phyloP scores from a whole-genome alignment of 306 rosid species.

The Cucurbita pepo region DNA sequence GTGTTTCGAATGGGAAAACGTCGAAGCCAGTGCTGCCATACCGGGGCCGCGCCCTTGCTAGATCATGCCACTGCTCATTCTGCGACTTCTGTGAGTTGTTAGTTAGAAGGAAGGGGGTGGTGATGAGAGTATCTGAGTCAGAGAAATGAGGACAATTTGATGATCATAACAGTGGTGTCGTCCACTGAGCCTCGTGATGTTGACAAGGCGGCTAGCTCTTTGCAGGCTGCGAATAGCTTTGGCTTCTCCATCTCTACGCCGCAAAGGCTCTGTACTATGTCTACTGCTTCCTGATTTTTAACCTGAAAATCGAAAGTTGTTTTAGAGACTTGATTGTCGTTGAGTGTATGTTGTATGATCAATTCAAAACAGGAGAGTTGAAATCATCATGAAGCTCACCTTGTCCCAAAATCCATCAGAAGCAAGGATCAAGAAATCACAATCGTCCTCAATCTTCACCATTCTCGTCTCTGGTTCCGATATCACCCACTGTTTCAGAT shows the following conservation, averaged over 20 bases:
- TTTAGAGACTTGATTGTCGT: too few species aligned
- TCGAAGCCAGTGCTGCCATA: too few species aligned
- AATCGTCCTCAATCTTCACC: conserved; percentile 14
- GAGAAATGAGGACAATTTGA: conserved; percentile 14
- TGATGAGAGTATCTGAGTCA: neutral
- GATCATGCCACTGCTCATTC: too few species aligned
- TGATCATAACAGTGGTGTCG: conserved; percentile 33
- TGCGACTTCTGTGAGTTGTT: too few species aligned
- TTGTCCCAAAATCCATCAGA: conserved; percentile 51
- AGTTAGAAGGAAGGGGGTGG: neutral
- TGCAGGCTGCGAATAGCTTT: conserved; percentile 23
- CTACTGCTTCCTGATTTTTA: conserved; percentile 34
- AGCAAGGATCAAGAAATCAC: conserved; percentile 37
- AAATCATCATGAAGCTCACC: conserved; percentile 4
- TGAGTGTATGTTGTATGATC: neutral
- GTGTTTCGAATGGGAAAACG: too few species aligned
- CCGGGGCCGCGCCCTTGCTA: too few species aligned
- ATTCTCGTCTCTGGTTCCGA: conserved; percentile 36
- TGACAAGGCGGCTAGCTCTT: conserved; percentile 25
- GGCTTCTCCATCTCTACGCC: conserved; percentile 17
- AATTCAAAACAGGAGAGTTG: neutral
- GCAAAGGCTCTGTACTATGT: conserved; percentile 24
- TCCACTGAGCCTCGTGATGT: conserved; percentile 27
- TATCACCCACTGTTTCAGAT: conserved; percentile 36
- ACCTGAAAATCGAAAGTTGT: conserved; percentile 9